Base-by-base conservation (phyloP, 495 filamentous ascomycete species). In the Xylaria grammica region DNA sequence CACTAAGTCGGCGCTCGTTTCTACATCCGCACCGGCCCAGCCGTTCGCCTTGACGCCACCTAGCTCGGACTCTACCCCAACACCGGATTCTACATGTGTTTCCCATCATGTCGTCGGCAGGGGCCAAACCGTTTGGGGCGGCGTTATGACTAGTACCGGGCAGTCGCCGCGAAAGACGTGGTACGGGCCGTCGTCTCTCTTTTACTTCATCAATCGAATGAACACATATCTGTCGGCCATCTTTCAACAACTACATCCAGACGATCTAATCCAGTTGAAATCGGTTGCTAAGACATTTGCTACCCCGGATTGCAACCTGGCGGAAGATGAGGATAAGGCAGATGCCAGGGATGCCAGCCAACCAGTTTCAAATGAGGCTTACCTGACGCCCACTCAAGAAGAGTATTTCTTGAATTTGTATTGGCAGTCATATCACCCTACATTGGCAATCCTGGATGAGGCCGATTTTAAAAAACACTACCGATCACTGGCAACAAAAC, bases 391-490 rank as follows among this genome's bases (percentile, higher is more conserved):
- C 17, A 67, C 70, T 1, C 79, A 85, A 62, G 84, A 86, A 65
- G 79, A 85, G 34, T 80, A 75, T 44, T 80, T 85, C 49, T 59
- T 85, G 2, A 69, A 68, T 29, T 68, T 84, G 9, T 84, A 79
- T 62, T 85, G 82, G 82, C 75, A 81, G 52, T 75, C 80, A 0
- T 84, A 81, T 62, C 78, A 85, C 65, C 64, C 62, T 60, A 56
- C 60, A 2, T 22, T 73, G 30, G 60, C 64, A 9, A 77, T 87
- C 6, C 44, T 86, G 4, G 77, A 86, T 29, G 82, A 85, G 65
- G 48, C 66, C 11, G 73, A 81, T 17, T 84, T 87, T 62, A 77
- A 71, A 52, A 71, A 74, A 27, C 74, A 85, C 62, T 83, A 85
- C 64, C 67, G 75, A 6, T 80, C 82, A 15, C 72, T 86, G 3